Evolutionary conservation across 371 early-diverging fungal genomes (phyloP), one percentile per base, ranked within the genome.

Genomic region (Apophysomyces trapeziformis): DNA sequence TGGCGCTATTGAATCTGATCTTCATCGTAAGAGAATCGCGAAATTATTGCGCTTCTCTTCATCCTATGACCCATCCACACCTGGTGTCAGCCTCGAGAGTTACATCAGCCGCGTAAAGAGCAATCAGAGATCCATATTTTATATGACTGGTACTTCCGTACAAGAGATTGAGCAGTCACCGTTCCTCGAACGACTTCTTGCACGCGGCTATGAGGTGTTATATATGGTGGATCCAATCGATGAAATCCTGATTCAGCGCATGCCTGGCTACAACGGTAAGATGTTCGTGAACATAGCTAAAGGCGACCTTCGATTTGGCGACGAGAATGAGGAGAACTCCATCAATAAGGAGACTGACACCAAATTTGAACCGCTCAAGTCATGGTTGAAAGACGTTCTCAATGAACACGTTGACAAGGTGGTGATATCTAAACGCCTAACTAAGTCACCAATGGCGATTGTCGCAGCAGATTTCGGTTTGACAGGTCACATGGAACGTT

Each of bases 141-240:
- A 88, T 68, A 67, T 95, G 57, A 92, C 97, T 7, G 98, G 96
- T 58, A 64, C 82, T 57, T 80, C 79, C 16, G 70, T 90, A 2
- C 83, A 88, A 5, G 92, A 92, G 69, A 86, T 95, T 56, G 84
- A 90, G 74, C 86, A 88, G 59, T 90, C 92, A 11, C 97, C 98
- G 7, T 93, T 93, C 70, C 84, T 96, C 45, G 97, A 96, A 78
- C 83, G 85, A n/a, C 82, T 95, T 9, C 68, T 92, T 45, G 89
- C 90, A 1, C 87, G 91, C 45, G 95, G 96, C 5, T 96, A 91
- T 66, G 97, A 96, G 74, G 96, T 99, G 32, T 72, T 99, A 50
- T 94, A 87, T 80, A 87, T 97, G 82, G 75, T 77, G 18, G 96
- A 97, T 64, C 92, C 96, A n/a, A 85, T 96, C 65, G 99, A 99